A percentile compares a stretch with the other conserved stretches of the same genome.
Evolutionary conservation across 2,329 filamentous ascomycete genomes (phyloP).

Genomic region (Beauveria medogensis): DNA sequence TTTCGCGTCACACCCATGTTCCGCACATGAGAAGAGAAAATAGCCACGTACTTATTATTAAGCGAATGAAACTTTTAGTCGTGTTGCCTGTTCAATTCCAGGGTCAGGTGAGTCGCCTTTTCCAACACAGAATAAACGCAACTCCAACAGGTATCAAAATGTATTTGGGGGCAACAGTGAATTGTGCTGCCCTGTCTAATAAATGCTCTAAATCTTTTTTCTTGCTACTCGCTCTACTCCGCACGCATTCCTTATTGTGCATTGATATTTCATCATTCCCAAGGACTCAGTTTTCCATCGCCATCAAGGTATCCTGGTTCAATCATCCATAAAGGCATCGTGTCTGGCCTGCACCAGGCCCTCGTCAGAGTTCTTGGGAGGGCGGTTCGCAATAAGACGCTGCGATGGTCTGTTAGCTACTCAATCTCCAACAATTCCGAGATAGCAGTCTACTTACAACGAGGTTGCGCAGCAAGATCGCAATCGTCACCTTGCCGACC

Average conservation of each 20-base stretch:
- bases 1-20: neutral
- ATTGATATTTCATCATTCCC: conserved; percentile 24
- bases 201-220: neutral
- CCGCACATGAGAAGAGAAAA: neutral
- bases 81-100: neutral
- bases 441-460: conserved; percentile 51
- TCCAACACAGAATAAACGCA: neutral
- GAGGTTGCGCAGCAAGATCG: conserved; percentile 79
- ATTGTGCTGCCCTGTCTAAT: neutral
- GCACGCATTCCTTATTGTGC: neutral
- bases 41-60: too few species aligned
- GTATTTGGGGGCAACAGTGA: neutral
- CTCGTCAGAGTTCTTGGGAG: conserved; percentile 29
- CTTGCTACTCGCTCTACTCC: neutral
- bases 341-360: conserved; percentile 29
- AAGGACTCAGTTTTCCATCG: conserved; percentile 21
- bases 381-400: conserved; percentile 45
- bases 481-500: conserved; percentile 96
- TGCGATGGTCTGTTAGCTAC: conserved; percentile 17
- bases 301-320: conserved; percentile 1
- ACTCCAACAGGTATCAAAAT: conserved; percentile 1
- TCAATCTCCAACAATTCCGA: neutral
- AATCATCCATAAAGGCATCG: conserved; percentile 34
- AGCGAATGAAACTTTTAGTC: too few species aligned
- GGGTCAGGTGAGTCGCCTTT: neutral